Conservation (phyloP, 768 basidiomycete species). For the Rhodotorula paludigena region DNA sequence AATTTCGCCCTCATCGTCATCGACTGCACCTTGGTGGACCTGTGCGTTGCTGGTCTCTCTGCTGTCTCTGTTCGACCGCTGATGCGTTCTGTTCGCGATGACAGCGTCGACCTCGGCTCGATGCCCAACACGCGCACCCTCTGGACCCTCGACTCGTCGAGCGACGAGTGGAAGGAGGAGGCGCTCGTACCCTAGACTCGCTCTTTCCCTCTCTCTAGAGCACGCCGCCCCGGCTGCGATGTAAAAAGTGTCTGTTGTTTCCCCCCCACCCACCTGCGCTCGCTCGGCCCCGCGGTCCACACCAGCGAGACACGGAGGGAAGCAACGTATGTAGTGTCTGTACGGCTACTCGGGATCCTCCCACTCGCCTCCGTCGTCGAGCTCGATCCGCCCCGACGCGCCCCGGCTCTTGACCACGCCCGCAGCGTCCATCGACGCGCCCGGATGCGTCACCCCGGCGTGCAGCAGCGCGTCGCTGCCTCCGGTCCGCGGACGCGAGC, state of each 20-base stretch:
- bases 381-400: too few species aligned
- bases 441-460: neutral
- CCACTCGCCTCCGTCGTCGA: neutral
- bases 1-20: constrained; percentile 70
- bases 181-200: constrained; percentile 12
- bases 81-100: neutral
- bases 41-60: constrained; percentile 6
- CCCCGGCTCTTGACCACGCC: too few species aligned
- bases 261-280: too few species aligned
- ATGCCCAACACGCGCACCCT: constrained; percentile 24
- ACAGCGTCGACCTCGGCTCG: constrained; percentile 32
- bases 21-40: constrained; percentile 66
- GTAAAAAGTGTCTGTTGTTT: too few species aligned
- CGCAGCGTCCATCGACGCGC: neutral
- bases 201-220: neutral
- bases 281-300: too few species aligned
- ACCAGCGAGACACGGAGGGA: neutral
- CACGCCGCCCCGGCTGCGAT: neutral
- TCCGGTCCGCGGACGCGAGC: too few species aligned
- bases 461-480: too few species aligned
- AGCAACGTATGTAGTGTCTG: too few species aligned
- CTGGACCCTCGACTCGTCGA: neutral
- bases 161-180: constrained; percentile 16
- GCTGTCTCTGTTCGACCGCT: neutral
- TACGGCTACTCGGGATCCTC: constrained; percentile 22